phyloP scores from a whole-genome alignment of 352 stramenopile species.

The Phytophthora megakarya region DNA sequence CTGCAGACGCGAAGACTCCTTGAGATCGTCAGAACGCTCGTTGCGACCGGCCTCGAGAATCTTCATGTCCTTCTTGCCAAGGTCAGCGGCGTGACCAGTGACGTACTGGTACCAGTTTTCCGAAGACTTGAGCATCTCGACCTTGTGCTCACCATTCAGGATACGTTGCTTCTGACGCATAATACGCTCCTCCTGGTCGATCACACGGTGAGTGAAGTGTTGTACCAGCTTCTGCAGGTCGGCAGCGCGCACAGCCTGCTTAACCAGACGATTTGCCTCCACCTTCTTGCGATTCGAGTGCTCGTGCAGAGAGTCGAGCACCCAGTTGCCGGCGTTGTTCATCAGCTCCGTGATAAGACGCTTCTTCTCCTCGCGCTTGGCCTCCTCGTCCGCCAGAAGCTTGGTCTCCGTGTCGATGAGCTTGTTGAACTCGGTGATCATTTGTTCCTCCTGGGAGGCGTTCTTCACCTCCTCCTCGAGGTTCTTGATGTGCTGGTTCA shows the following conservation, averaged over 20 bases:
- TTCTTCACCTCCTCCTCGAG: constrained; percentile 81
- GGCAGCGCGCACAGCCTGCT: constrained; percentile 79
- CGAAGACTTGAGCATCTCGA: constrained; percentile 90
- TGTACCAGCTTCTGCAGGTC: constrained; percentile 89
- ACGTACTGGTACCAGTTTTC: constrained; percentile 92
- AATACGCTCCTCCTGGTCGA: constrained; percentile 89
- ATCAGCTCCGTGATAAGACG: constrained; percentile 82
- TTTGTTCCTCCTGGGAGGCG: constrained; percentile 64
- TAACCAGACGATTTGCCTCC: constrained; percentile 83
- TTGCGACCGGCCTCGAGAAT: constrained; percentile 68
- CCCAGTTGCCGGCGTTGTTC: constrained; percentile 89
- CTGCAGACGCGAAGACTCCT: constrained; percentile 80
- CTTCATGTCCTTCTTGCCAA: constrained; percentile 88
- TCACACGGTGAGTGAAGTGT: constrained; percentile 90
- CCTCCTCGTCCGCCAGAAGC: constrained; percentile 76
- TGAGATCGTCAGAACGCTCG: constrained; percentile 75
- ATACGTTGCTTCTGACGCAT: constrained; percentile 92
- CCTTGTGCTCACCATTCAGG: constrained; percentile 89
- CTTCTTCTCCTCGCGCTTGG: constrained; percentile 91
- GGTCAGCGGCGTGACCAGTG: constrained; percentile 70
- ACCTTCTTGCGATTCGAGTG: constrained; percentile 90
- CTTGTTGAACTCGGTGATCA: constrained; percentile 78
- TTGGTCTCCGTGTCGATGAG: constrained; percentile 80
- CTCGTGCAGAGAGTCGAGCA: constrained; percentile 79
- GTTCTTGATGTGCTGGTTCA: constrained; percentile 84